Base-by-base conservation (phyloP, 2,329 filamentous ascomycete species). In the Hymenoscyphus infarciens region DNA sequence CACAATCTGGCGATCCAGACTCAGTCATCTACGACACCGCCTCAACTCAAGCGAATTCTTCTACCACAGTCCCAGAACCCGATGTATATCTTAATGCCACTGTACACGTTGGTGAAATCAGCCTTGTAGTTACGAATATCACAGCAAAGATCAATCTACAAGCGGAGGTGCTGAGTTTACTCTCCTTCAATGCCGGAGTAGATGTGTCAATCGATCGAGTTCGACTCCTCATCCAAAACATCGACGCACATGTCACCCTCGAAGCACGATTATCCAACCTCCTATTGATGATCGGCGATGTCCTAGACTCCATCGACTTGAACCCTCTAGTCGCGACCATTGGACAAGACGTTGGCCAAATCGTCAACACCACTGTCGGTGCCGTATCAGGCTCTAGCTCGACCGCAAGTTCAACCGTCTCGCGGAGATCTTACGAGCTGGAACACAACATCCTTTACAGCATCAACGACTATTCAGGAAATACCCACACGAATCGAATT, bases 81-180 rank as follows among this genome's bases (percentile, higher is more conserved):
- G 84, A 87, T 67, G 83, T 87, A 19, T 84, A 81, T 66, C 80
- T 87, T 60, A 87, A 87, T 67, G 84, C 84, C 8, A 81, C 78
- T 1, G 80, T 87, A 0, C 78, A 77, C 59, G 82, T 87, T 7
- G 81, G 82, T 65, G 80, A 83, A 70, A 87, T 87, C 74, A 77
- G 79, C 71, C 80, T 87, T 61, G 77, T 81, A 57, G 84, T 87
- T 13, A 77, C 83, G 63, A 86, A 87, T 69, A 77, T 87, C 61
- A 84, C 82, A 1, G 84, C 84, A 59, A 84, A 85, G 70, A 79
- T 85, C 73, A 87, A 85, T 70, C 77, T 86, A 35, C 82, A 85
- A 64, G 83, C 82, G 5, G 80, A 85, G 71, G 83, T 87, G 10
- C 77, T 86, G 49, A 79, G 81, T 64, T 77, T 87, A 54, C 79